A percentile compares a stretch with the other conserved stretches of the same genome.
Evolutionary conservation across 140 eudicot genomes (phyloP).

Genomic region (Erigeron philadelphicus): DNA sequence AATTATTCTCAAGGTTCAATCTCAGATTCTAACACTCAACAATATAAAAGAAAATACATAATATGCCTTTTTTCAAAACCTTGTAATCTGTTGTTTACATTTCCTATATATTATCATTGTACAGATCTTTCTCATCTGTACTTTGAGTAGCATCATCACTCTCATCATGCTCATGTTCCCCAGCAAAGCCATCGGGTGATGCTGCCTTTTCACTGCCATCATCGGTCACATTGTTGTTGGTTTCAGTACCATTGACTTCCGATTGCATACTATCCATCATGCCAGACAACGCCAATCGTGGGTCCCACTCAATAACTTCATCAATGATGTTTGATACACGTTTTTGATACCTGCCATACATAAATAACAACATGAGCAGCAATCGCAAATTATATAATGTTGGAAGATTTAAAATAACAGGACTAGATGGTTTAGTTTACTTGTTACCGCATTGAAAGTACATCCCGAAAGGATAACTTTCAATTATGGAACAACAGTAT

Average conservation of each 20-base stretch:
- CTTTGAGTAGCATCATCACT: conserved; percentile 25
- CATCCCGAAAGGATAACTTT: not conserved
- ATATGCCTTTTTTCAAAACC: conserved; percentile 27
- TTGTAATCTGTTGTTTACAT: conserved; percentile 36
- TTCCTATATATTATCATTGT: conserved; percentile 35
- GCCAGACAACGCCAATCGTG: conserved; percentile 86
- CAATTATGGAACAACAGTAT: not conserved
- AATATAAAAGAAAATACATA: conserved; percentile 31
- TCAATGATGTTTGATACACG: conserved; percentile 94
- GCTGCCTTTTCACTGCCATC: conserved; percentile 28
- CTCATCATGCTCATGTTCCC: conserved; percentile 32
- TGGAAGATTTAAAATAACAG: not conserved
- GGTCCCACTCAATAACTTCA: conserved; percentile 95
- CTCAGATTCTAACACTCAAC: conserved; percentile 32
- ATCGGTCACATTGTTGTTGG: conserved; percentile 39
- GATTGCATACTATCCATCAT: conserved; percentile 86
- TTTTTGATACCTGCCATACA: conserved; percentile 70
- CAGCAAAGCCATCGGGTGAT: conserved; percentile 23
- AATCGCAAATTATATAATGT: not conserved
- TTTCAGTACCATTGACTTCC: conserved; percentile 51
- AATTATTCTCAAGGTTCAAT: conserved; percentile 30
- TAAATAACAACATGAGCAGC: not conserved
- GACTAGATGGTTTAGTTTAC: not conserved
- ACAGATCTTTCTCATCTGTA: conserved; percentile 39
- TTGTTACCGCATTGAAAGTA: not conserved